Percentiles rank a stretch among this genome's conserved stretches.
Conservation (phyloP, 805 yeast genomes). For the Danielia reshetovae region DNA sequence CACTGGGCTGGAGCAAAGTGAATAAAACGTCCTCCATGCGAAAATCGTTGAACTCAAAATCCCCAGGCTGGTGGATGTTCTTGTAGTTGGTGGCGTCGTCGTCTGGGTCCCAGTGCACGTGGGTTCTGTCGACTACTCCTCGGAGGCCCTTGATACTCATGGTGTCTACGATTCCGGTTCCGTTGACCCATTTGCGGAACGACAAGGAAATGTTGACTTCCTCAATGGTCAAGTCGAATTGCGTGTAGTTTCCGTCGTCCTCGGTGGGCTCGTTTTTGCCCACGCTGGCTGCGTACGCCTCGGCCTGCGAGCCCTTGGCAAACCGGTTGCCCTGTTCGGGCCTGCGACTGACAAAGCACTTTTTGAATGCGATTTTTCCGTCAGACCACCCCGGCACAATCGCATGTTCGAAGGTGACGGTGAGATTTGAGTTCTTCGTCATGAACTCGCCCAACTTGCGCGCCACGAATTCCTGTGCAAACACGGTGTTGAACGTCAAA, state of each 20-base stretch:
- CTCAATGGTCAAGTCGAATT: constrained; percentile 87
- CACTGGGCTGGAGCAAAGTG: constrained; percentile 75
- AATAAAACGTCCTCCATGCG: constrained; percentile 81
- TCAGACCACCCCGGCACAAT: constrained; percentile 92
- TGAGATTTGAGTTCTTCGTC: constrained; percentile 76
- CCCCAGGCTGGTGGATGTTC: constrained; percentile 75
- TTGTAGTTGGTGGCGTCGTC: constrained; percentile 82
- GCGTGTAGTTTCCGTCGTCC: constrained; percentile 95
- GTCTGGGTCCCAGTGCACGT: constrained; percentile 74
- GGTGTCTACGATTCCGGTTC: constrained; percentile 78
- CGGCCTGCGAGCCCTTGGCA: constrained; percentile 68
- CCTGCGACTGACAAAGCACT: constrained; percentile 80
- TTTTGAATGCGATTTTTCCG: constrained; percentile 77
- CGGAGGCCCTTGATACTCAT: constrained; percentile 78
- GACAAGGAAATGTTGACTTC: constrained; percentile 77
- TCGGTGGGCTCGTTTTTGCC: constrained; percentile 12
- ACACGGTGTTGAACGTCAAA: constrained; percentile 73
- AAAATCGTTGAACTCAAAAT: constrained; percentile 84
- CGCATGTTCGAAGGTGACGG: constrained; percentile 88
- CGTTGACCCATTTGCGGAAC: constrained; percentile 83
- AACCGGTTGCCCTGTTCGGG: constrained; percentile 60
- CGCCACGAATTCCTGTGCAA: constrained; percentile 88
- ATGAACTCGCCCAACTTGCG: constrained; percentile 74
- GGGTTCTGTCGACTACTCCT: constrained; percentile 90
- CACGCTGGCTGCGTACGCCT: constrained; percentile 58